These are phyloP conservation scores for Hydnomerulius pinastri DNA, from an alignment of 768 basidiomycete species.

Conservation along the genomic window DNA sequence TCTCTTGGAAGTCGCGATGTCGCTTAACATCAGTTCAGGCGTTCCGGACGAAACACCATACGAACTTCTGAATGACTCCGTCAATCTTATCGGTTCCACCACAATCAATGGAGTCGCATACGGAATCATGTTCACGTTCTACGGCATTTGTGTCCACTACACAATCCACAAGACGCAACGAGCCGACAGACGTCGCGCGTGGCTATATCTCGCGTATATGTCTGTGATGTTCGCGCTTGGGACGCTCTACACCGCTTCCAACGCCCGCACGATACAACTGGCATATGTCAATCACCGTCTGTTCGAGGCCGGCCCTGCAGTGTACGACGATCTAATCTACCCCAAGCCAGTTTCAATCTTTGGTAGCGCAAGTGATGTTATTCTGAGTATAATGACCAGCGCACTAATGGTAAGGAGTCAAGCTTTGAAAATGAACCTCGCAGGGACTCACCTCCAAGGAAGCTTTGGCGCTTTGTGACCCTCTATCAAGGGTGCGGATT, in stretches of 20 bases:
- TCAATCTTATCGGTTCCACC: conserved; percentile 1
- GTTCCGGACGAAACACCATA: neutral
- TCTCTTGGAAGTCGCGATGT: neutral
- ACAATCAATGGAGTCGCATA: conserved; percentile 6
- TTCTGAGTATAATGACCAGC: neutral
- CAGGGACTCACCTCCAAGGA: neutral
- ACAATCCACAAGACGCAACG: neutral
- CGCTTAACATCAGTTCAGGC: neutral
- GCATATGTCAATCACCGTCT: conserved; percentile 2
- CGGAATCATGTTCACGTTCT: conserved; percentile 3
- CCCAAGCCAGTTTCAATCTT: neutral
- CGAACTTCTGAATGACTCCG: neutral
- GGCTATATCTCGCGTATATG: conserved; percentile 1
- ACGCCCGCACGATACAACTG: conserved; percentile 1
- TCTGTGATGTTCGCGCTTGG: neutral
- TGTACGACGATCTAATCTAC: neutral
- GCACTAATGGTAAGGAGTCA: neutral
- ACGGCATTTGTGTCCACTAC: conserved; percentile 1
- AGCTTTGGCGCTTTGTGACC: conserved; percentile 3
- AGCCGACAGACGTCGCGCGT: neutral
- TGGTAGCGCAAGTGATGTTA: neutral
- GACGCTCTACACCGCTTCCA: conserved; percentile 1
- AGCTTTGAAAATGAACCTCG: neutral
- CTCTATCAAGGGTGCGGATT: neutral
- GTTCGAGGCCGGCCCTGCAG: neutral